Evolutionary conservation across 2,329 filamentous ascomycete species (phyloP), one percentile per base, ranked within the genome.

Genomic region (Torrubiellomyces zombiae): DNA sequence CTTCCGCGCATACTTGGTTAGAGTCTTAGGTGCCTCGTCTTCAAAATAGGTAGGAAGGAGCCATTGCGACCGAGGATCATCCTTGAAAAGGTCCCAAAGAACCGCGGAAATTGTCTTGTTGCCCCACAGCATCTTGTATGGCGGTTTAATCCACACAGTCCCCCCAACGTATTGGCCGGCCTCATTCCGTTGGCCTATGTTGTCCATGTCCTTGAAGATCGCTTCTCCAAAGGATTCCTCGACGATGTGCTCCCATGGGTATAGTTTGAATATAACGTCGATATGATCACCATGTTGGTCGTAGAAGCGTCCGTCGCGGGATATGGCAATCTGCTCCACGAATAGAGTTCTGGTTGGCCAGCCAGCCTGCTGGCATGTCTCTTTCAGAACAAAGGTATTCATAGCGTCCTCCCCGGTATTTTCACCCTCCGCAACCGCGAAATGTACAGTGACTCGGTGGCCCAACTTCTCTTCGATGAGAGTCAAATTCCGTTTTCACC

Each of bases 61-160:
- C 27, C 27, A 29, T n/a, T 20, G 21, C 7, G 23, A 22, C 5
- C 27, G 27, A 6, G 27, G 23, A 13, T 29, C 27, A 20, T 26
- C 15, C 23, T 29, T 20, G 16, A 29, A 29, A 7, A 29, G 23
- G 7, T 26, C 9, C 23, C 27, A 29, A 3, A 29, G 23, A 4
- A 29, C 13, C 8, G 27, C 27, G 18, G 26, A 29, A 6, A 29
- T 17, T 9, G 27, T 24, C 13, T 29, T 29, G 15, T 29, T 29
- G 23, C 27, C 26, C 23, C 27, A 29, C 3, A 29, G 23, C 27
- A 29, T 29, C 23, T 29, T 29, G 20, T 29, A 29, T 6, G 27
- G 27, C 8, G 23, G 17, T 10, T 29, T 24, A 24, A 29, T 29
- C 27, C 27, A 29, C 7, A 29, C n/a, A 8, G 27, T 29, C 5